Conservation (phyloP, 2,329 filamentous ascomycete species). For the Curvularia spicifera region DNA sequence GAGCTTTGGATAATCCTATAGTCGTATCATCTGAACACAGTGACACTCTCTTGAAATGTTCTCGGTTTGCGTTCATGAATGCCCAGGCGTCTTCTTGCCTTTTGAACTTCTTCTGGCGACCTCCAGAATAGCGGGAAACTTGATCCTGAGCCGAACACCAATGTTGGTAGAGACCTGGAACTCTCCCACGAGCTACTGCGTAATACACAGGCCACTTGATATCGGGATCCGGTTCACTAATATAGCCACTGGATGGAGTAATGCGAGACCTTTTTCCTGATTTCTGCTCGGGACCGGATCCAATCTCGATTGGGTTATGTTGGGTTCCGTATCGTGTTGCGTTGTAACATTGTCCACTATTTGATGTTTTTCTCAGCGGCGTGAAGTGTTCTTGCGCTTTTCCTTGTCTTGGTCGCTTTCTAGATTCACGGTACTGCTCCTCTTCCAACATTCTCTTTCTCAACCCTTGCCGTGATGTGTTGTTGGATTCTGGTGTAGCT, state of each 20-base stretch:
- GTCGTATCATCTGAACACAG: neutral
- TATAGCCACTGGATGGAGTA: slow-evolving; percentile 63
- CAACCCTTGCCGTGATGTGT: neutral
- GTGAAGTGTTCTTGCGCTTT: neutral
- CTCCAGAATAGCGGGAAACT: slow-evolving; percentile 72
- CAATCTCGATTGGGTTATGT: slow-evolving; percentile 21
- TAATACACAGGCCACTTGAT: slow-evolving; percentile 61
- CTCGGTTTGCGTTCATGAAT: slow-evolving; percentile 64
- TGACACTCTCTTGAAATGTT: slow-evolving; percentile 11
- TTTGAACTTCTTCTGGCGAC: slow-evolving; percentile 53
- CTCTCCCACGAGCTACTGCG: slow-evolving; percentile 62
- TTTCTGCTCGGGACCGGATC: slow-evolving; percentile 22
- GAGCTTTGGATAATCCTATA: neutral
- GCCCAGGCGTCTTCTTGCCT: slow-evolving; percentile 71
- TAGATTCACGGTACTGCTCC: neutral
- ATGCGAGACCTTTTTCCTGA: neutral
- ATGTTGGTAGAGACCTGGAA: slow-evolving; percentile 66
- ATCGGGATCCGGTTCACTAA: slow-evolving; percentile 59
- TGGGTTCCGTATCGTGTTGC: slow-evolving; percentile 17
- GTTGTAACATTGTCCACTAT: neutral
- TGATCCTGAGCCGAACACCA: slow-evolving; percentile 74
- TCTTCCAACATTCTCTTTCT: slow-evolving; percentile 21
- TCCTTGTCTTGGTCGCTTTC: slow-evolving; percentile 3
- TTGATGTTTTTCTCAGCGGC: neutral
- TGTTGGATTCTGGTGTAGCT: neutral